Evolutionary conservation across 169 alveolate species (phyloP).

Genomic region (Cryptosporidium xiaoi): DNA sequence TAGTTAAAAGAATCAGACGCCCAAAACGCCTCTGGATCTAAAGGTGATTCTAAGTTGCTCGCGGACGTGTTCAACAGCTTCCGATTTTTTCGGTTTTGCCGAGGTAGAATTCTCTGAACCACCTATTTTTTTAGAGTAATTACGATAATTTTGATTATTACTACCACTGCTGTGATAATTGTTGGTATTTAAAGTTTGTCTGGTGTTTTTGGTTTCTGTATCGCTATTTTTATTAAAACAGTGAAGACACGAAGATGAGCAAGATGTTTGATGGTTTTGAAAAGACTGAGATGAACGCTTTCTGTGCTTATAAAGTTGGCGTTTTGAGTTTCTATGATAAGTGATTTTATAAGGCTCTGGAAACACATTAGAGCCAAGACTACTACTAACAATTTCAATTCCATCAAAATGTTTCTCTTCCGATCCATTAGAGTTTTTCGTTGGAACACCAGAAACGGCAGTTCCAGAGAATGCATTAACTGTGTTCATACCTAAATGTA

Average conservation of each 20-base stretch:
- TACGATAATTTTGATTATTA: no score
- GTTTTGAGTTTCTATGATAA: neutral
- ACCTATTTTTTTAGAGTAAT: constrained; percentile 8
- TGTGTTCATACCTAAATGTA: neutral
- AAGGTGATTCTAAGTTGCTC: constrained; percentile 51
- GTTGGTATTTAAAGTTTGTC: neutral
- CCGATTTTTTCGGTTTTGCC: neutral
- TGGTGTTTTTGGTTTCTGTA: neutral
- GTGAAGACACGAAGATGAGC: neutral
- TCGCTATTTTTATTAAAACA: neutral
- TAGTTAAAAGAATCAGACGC: neutral
- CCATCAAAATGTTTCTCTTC: neutral
- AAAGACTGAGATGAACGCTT: constrained; percentile 1
- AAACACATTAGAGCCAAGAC: neutral
- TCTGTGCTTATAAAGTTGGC: constrained; percentile 27
- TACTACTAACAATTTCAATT: neutral
- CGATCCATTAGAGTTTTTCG: no score
- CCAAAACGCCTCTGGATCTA: constrained; percentile 56
- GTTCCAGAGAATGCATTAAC: no score
- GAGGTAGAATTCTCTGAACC: no score
- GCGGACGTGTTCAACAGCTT: constrained; percentile 74
- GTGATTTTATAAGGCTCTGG: constrained; percentile 27
- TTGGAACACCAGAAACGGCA: no score
- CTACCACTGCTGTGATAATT: neutral
- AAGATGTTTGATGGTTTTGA: neutral